Percentiles rank a stretch among this genome's conserved stretches.
These are phyloP conservation scores for Fusarium falciforme DNA, from an alignment of 2,329 filamentous ascomycete genomes.

Conservation along the genomic window DNA sequence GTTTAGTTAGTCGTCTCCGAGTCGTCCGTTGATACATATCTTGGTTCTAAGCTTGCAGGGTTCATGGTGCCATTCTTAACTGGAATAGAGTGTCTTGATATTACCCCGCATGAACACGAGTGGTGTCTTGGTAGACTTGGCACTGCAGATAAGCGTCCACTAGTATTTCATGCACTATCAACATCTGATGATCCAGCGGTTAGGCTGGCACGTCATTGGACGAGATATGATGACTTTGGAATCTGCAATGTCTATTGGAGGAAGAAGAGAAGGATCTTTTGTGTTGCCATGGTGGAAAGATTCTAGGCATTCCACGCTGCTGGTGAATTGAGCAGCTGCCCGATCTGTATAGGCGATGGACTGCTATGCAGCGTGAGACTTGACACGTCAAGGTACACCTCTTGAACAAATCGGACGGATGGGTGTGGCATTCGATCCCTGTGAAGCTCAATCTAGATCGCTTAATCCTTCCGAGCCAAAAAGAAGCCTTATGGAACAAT, in stretches of 20 bases:
- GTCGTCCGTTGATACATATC: neutral
- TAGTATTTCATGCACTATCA: neutral
- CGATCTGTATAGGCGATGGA: neutral
- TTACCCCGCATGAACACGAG: neutral
- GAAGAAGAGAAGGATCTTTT: neutral
- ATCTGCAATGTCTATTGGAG: neutral
- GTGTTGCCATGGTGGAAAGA: neutral
- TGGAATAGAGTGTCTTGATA: neutral
- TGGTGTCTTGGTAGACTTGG: neutral
- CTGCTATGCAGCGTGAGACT: neutral
- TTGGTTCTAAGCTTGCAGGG: neutral
- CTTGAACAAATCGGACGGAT: neutral
- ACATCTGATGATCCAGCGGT: neutral
- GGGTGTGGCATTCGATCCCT: neutral
- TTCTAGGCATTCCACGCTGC: neutral
- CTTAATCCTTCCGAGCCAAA: neutral
- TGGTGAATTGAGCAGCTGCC: neutral
- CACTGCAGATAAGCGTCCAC: neutral
- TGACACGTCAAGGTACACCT: neutral
- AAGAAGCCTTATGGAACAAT: neutral
- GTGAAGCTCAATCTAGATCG: neutral
- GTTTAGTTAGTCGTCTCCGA: neutral
- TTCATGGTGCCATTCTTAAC: neutral
- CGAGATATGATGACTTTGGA: neutral
- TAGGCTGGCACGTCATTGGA: neutral